A percentile compares a stretch with the other conserved stretches of the same genome.
These are phyloP conservation scores for Simplicillium aogashimaense DNA, from an alignment of 2,329 filamentous ascomycete species.

Conservation along the genomic window DNA sequence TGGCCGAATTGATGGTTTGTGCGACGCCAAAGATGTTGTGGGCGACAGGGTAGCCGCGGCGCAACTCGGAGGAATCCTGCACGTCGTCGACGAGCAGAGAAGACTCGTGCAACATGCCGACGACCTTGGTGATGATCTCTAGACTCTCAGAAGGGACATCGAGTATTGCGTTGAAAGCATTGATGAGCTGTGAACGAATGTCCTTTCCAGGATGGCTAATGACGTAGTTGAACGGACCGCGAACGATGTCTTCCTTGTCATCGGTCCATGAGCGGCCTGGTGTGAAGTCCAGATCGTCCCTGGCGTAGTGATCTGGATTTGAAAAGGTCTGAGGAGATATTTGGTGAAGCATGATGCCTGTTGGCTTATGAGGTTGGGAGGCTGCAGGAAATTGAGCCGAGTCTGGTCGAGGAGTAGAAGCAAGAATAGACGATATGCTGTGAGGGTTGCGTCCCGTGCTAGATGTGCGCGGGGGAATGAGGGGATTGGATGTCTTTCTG, in stretches of 20 bases:
- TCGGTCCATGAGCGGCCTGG: slow-evolving; percentile 51
- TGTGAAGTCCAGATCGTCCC: slow-evolving; percentile 44
- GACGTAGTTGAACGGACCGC: slow-evolving; percentile 74
- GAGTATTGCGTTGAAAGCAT: slow-evolving; percentile 72
- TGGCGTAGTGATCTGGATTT: slow-evolving; percentile 42
- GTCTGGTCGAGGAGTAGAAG: background rate
- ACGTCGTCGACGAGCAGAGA: slow-evolving; percentile 82
- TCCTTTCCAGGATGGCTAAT: slow-evolving; percentile 74
- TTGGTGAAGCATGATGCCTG: slow-evolving; percentile 19
- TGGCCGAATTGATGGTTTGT: slow-evolving; percentile 84
- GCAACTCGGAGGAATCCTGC: slow-evolving; percentile 68
- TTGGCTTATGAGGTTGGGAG: background rate
- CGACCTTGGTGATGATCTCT: slow-evolving; percentile 65
- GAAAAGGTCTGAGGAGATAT: slow-evolving; percentile 24
- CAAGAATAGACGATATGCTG: slow-evolving; percentile 2
- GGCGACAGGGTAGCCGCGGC: slow-evolving; percentile 71
- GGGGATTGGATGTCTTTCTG: slow-evolving; percentile 25
- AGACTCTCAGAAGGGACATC: slow-evolving; percentile 62
- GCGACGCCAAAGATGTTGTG: slow-evolving; percentile 78
- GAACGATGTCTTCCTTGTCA: slow-evolving; percentile 68
- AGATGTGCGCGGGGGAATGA: slow-evolving; percentile 64
- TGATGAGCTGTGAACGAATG: slow-evolving; percentile 70
- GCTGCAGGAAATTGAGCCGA: background rate
- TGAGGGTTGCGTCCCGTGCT: slow-evolving; percentile 25
- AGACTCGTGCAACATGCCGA: slow-evolving; percentile 79